Evolutionary conservation across 208 protist species (phyloP).

Genomic region (Wallacemonas sp.): DNA sequence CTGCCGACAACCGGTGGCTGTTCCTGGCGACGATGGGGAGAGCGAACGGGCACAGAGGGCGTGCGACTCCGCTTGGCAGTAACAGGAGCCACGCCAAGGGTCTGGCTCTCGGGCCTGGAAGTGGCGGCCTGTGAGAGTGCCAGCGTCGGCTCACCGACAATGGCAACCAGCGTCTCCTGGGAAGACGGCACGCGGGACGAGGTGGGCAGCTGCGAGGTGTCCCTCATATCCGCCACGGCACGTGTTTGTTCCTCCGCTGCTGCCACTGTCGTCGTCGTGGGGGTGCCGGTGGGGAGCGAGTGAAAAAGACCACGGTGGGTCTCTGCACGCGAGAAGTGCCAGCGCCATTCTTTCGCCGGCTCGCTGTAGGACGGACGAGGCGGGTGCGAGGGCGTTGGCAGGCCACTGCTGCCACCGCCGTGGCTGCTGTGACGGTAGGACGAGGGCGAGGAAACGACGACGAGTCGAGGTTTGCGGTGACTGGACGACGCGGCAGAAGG

Average conservation of each 20-base stretch:
- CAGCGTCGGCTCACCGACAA: neutral
- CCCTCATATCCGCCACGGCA: no score
- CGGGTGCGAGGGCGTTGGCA: neutral
- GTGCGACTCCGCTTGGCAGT: neutral
- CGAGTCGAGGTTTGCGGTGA: constrained; percentile 2
- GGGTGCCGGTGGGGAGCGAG: neutral
- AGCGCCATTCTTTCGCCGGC: neutral
- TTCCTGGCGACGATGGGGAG: neutral
- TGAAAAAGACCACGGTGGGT: neutral
- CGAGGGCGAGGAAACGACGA: neutral
- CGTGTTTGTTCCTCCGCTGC: no score
- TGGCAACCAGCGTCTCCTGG: neutral
- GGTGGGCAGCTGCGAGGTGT: no score
- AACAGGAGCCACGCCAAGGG: neutral
- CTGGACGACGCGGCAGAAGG: neutral
- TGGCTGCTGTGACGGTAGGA: constrained; percentile 1
- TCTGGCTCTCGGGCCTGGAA: neutral
- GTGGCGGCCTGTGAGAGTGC: neutral
- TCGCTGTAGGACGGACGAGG: neutral
- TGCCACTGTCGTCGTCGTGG: no score
- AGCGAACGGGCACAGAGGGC: neutral
- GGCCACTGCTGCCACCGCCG: constrained; percentile 6
- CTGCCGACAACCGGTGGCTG: neutral
- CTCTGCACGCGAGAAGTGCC: neutral
- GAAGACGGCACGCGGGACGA: no score